Base-by-base conservation (phyloP, 495 filamentous ascomycete genomes). In the Aspergillus carlsbadensis region DNA sequence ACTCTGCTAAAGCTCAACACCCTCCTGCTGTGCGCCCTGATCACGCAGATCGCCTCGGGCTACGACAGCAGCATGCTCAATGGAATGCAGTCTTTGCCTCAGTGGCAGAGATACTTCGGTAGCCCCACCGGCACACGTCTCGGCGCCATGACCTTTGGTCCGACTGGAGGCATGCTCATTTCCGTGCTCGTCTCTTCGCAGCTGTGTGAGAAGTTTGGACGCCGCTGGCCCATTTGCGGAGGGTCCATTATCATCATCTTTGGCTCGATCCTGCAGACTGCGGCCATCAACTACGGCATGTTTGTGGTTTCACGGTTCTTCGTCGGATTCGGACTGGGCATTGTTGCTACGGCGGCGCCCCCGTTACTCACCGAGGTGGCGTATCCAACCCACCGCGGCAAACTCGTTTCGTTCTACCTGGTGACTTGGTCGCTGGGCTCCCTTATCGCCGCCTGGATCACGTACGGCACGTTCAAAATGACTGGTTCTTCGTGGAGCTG, bases 361-460 rank as follows among this genome's bases (percentile, higher is more conserved):
- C 68, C 76, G 3, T 75, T 75, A 70, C 74, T 76, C 50, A 63
- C 70, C 10, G 76, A 79, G 42, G 83, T 79, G 1, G 81, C 79
- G 0, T 77, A 80, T 54, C 74, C 77, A 11, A 69, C 75, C 24
- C 78, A 78, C 70, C 75, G 83, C 60, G 84, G 84, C 42, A 79
- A 80, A 58, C 70, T 86, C 31, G 77, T 85, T 24, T 72, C 81
- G 34, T 70, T 84, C 34, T 81, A 86, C 56, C 72, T 84, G 67
- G 78, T 80, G 8, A 57, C 46, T 1, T 51, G 44, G 45, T 34
- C 54, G 1, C 36, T 57, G 1, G 46, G 46, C 2, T 42, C 47
- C 20, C 36, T 52, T 17, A 41, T 56, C 34, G 24, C 53, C n/a
- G 37, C 49, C n/a, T 53, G 22, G 35, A 34, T 36, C 4, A 54